These are phyloP conservation scores for Dioscorea zingiberensis DNA, from an alignment of 106 monocot genomes.

Conservation along the genomic window DNA sequence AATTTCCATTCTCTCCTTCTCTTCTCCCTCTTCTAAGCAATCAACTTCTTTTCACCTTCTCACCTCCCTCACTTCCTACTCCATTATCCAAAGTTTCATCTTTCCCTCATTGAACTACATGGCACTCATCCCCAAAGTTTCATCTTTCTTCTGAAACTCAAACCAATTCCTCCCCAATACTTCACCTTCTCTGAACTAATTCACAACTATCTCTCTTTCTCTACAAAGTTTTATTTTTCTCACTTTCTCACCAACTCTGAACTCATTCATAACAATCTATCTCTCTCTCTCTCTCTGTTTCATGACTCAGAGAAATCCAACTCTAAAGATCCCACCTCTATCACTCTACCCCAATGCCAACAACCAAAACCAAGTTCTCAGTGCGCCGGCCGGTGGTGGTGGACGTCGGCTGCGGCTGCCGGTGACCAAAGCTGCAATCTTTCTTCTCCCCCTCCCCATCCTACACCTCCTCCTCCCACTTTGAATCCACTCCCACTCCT, in stretches of 20 bases:
- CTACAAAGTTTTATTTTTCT: too few species aligned
- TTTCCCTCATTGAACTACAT: too few species aligned
- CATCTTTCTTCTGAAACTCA: too few species aligned
- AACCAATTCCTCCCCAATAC: too few species aligned
- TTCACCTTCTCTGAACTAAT: too few species aligned
- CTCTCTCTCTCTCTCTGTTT: too few species aligned
- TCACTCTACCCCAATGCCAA: neutral
- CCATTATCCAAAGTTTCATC: neutral
- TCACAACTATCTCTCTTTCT: too few species aligned
- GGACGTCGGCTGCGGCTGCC: conserved; percentile 57
- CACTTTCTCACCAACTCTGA: neutral
- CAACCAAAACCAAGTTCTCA: conserved; percentile 19
- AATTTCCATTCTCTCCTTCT: too few species aligned
- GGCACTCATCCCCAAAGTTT: too few species aligned
- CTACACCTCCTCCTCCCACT: conserved; percentile 12
- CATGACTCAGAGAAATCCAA: too few species aligned
- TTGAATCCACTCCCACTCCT: neutral
- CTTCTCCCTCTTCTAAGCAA: neutral
- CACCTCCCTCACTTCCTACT: neutral
- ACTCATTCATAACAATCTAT: neutral
- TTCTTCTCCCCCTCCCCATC: conserved; percentile 35
- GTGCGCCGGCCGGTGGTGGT: conserved; percentile 48
- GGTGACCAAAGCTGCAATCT: conserved; percentile 37
- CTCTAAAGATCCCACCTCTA: too few species aligned
- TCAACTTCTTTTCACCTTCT: neutral